Evolutionary conservation across 495 filamentous ascomycete species (phyloP).

Genomic region (Melanomma pulvis-pyrius): DNA sequence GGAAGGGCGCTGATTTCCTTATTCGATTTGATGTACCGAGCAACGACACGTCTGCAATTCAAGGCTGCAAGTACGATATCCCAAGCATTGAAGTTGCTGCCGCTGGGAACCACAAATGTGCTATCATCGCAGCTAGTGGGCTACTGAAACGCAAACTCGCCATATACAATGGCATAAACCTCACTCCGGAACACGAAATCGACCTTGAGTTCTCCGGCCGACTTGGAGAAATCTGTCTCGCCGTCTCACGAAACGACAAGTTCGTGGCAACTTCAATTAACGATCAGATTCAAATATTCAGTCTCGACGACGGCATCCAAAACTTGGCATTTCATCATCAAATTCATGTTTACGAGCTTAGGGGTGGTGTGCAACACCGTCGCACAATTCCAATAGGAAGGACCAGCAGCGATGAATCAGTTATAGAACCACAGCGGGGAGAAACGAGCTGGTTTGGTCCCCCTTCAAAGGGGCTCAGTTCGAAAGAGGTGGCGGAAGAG

Average conservation of each 20-base stretch:
- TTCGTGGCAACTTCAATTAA: slow-evolving; percentile 27
- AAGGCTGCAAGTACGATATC: slow-evolving; percentile 34
- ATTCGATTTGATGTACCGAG: slow-evolving; percentile 36
- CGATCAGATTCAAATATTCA: slow-evolving; percentile 31
- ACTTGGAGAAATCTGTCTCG: slow-evolving; percentile 16
- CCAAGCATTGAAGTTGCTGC: slow-evolving; percentile 29
- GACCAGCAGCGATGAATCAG: slow-evolving; percentile 7
- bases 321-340: slow-evolving; percentile 34
- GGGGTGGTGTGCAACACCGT: slow-evolving; percentile 26
- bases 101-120: slow-evolving; percentile 34
- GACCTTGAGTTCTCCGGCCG: slow-evolving; percentile 22
- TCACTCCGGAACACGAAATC: slow-evolving; percentile 17
- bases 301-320: slow-evolving; percentile 22
- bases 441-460: slow-evolving; percentile 33
- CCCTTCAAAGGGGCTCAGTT: slow-evolving; percentile 12
- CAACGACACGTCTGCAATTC: slow-evolving; percentile 31
- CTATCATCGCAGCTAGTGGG: slow-evolving; percentile 18
- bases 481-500: slow-evolving; percentile 33
- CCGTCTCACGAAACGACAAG: slow-evolving; percentile 33
- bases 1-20: slow-evolving; percentile 22
- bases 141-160: slow-evolving; percentile 13
- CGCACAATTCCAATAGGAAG: slow-evolving; percentile 24
- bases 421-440: neutral
- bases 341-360: slow-evolving; percentile 30
- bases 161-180: slow-evolving; percentile 26